Base-by-base conservation (phyloP, 306 rosid genomes). In the Alnus glutinosa region DNA sequence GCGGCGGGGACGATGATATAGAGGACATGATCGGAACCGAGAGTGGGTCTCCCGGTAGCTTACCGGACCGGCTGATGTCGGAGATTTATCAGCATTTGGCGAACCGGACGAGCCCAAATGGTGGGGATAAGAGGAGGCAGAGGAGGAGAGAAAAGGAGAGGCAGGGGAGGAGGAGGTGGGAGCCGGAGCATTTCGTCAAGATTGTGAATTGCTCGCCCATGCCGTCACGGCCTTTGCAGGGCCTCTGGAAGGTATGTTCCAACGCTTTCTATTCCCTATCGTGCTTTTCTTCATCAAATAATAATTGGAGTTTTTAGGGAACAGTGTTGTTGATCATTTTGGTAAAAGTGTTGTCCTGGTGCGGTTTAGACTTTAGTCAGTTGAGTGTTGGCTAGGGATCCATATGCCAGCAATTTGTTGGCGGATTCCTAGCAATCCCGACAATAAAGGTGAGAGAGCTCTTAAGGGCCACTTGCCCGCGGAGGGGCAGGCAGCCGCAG, bases 181-280 rank as follows among this genome's bases (percentile, higher is more conserved):
- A 91, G 86, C 78, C 98, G 34, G 94, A 95, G 81, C 98, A 95
- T 90, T 95, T 91, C 69, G 99, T 95, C 12, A 95, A 95, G 94
- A 88, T 95, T 76, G 91, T 87, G 10, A 84, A 95, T 88, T 90
- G 90, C 84, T 85, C 93, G 2, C 98, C 98, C 0, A 81, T 97
- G 0, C 89, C 79, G n/a, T 66, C 79, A 5, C 81, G 98, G 81
- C 99, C 99, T 70, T 87, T 95, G 79, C 98, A 95, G 90, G 99
- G 99, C 75, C 88, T 95, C 2, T 95, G 99, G 99, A 95, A 95
- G 98, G 99, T 95, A 79, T 59, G 77, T 49, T 57, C 74, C 14
- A 64, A 44, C 72, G 79, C 55, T 74, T 73, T 70, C 71, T 81
- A 67, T 75, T 55, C 77, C 32, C 70, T 85, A 55, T 74, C 80